Base-by-base conservation (phyloP, 2,329 filamentous ascomycete species). In the Orbilia brochopaga region DNA sequence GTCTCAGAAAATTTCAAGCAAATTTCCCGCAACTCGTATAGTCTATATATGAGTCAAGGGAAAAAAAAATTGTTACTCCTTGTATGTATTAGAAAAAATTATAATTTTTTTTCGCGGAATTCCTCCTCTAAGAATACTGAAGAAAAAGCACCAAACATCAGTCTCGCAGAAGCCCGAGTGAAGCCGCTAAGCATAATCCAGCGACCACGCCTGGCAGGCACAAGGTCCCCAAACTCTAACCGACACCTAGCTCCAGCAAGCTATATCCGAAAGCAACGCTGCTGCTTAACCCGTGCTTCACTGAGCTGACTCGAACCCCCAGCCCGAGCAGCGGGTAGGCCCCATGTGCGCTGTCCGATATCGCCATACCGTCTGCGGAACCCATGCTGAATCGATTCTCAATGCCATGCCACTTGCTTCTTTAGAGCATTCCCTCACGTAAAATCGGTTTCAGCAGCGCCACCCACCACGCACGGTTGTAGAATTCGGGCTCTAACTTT, bases 121-220 rank as follows among this genome's bases (percentile, higher is more conserved):
- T 69, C 46, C 58, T 54, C 52, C 44, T 27, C 30, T 30, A 5
- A 6, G 13, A 37, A 37, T 13, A 32, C 54, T 46, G 21, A 52
- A 52, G 58, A 15, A 17, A 8, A 11, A 30, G 19, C 23, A 2
- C 15, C 13, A 48, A 32, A 1, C 13, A 8, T 15, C 8, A 4
- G 13, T 13, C 32, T 69, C 65, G 65, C 65, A 69, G 57, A 62
- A 69, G 65, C 53, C 65, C 58, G 65, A 58, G 2, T 13, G 6
- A 27, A 58, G 4, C 37, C 13, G 8, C 27, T 32, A 4, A 32
- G 27, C 27, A 13, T 6, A 42, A 42, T 42, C 13, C 6, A 56
- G 24, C 23, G 11, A 56, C 2, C 37, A 58, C 46, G 30, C 19
- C 15, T 17, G 11, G 15, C 30, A 37, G 17, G 19, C 30, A 8